These are phyloP conservation scores for Nicotiana tabacum DNA, from an alignment of 257 asterid species.

Conservation along the genomic window DNA sequence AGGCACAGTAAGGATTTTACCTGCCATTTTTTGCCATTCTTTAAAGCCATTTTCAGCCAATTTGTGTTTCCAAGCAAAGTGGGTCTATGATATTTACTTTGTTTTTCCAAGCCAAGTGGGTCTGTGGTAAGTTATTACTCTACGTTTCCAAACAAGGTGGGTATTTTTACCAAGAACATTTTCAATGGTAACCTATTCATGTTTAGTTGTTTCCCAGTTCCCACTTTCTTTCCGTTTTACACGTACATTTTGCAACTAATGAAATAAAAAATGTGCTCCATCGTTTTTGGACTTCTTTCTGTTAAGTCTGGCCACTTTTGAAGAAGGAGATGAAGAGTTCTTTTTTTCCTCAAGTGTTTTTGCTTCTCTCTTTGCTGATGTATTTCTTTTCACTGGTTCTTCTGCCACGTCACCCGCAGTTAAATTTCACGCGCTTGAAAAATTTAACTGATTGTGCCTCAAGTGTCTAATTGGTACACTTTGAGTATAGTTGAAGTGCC, in stretches of 20 bases:
- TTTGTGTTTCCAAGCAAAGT: background rate
- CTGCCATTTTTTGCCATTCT: background rate
- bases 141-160: background rate
- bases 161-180: background rate
- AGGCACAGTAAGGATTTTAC: background rate
- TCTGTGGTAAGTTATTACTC: background rate
- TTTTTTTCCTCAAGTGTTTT: background rate
- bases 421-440: background rate
- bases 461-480: background rate
- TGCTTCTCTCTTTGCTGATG: background rate
- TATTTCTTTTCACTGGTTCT: background rate
- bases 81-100: background rate
- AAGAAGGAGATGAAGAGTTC: background rate
- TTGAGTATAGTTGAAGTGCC: background rate
- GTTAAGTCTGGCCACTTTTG: too few species aligned
- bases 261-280: background rate
- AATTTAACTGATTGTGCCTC: background rate
- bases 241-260: background rate
- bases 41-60: background rate
- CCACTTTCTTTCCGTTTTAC: background rate
- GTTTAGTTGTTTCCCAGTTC: background rate
- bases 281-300: background rate
- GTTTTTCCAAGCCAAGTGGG: background rate
- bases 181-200: background rate
- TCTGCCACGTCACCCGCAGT: background rate